A percentile compares a stretch with the other conserved stretches of the same genome.
These are phyloP conservation scores for Gastrodia elata DNA, from an alignment of 106 monocot species.

Conservation along the genomic window DNA sequence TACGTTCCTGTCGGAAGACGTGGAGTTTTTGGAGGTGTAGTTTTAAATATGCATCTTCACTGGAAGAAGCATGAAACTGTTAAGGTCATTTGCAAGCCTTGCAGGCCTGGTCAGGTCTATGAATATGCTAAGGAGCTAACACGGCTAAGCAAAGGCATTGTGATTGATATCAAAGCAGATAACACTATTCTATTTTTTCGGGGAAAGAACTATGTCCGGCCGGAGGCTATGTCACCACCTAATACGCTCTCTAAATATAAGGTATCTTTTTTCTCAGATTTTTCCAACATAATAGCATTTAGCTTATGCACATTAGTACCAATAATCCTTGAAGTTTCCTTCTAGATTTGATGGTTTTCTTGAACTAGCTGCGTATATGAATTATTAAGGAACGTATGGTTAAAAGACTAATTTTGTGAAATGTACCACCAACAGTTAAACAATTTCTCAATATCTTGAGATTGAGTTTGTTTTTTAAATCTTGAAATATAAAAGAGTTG, in stretches of 20 bases:
- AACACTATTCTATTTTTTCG: conserved; percentile 76
- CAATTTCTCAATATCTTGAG: background rate
- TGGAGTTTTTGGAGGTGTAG: conserved; percentile 89
- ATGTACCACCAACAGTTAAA: background rate
- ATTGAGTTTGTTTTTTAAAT: background rate
- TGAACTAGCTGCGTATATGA: background rate
- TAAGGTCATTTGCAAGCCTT: conserved; percentile 77
- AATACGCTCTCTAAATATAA: conserved; percentile 73
- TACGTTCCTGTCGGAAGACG: conserved; percentile 73
- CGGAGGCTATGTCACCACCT: conserved; percentile 69
- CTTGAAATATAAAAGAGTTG: background rate
- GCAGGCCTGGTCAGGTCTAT: conserved; percentile 75
- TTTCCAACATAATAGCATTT: background rate
- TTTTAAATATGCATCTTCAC: conserved; percentile 92
- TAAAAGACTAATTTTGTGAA: background rate
- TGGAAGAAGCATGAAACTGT: conserved; percentile 97
- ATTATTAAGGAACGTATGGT: background rate
- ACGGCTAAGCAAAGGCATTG: conserved; percentile 69
- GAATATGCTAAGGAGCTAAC: conserved; percentile 67
- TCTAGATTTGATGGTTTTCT: background rate
- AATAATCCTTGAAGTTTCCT: background rate
- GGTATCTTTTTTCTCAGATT: conserved; percentile 22
- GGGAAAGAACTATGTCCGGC: conserved; percentile 84
- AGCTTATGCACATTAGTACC: background rate
- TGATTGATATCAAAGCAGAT: conserved; percentile 59